A percentile compares a stretch with the other conserved stretches of the same genome.
Conservation (phyloP, 129 eudicot genomes). For the Pulicaria dysenterica region DNA sequence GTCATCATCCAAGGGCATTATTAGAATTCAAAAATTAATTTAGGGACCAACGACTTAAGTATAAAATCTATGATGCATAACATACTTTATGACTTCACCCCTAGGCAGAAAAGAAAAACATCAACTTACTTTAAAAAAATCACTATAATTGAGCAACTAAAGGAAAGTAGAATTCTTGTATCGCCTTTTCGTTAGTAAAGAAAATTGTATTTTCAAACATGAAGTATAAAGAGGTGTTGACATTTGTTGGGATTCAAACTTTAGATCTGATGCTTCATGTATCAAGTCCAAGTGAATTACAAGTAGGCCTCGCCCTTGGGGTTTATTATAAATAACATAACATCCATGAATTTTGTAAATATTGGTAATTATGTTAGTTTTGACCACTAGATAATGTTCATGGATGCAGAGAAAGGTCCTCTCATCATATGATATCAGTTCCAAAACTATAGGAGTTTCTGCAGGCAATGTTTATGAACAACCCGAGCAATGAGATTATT, state of each 20-base stretch:
- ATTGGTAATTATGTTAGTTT: conserved; percentile 24
- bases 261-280: conserved; percentile 12
- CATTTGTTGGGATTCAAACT: conserved; percentile 12
- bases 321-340: conserved; percentile 23
- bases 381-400: conserved; percentile 46
- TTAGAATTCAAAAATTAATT: neutral
- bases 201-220: neutral
- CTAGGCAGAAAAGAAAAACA: neutral
- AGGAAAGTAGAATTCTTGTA: neutral
- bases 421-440: conserved; percentile 63
- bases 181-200: neutral
- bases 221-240: neutral
- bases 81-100: conserved; percentile 2
- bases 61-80: conserved; percentile 5
- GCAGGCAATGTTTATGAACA: conserved; percentile 54
- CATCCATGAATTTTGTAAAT: conserved; percentile 32
- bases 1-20: neutral
- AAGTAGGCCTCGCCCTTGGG: neutral
- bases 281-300: conserved; percentile 14
- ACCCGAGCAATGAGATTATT: conserved; percentile 52
- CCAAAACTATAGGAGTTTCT: conserved; percentile 56
- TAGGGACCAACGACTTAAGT: neutral
- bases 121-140: neutral
- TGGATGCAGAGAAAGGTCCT: conserved; percentile 78
- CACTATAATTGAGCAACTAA: conserved; percentile 7